Evolutionary conservation across 2,329 filamentous ascomycete genomes (phyloP), one percentile per base, ranked within the genome.

Genomic region (Fusarium pininemorale): DNA sequence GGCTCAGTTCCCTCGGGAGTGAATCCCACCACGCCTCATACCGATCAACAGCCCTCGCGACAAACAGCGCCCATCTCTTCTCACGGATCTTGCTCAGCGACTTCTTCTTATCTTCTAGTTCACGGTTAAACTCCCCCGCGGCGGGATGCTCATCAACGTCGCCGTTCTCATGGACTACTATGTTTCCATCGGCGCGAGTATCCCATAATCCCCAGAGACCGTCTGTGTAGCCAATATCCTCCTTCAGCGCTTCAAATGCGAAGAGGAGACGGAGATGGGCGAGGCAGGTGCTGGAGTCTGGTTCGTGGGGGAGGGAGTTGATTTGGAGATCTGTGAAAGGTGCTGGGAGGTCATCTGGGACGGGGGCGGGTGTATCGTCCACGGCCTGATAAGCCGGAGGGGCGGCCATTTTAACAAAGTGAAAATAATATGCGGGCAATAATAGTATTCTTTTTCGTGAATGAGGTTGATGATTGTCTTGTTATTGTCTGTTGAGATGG

Each of bases 21-120:
- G 64, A 54, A 4, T 66, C 47, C 86, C 89, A 91, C 92, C 92
- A 94, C 7, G 79, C 78, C 55, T 87, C 84, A 72, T 92, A 94
- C 13, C 92, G 85, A 51, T 90, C 87, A 1, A 89, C 90, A 2
- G 91, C 91, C 63, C 89, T 86, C 4, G 89, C 85, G 7, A 93
- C 86, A 75, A 90, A 93, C 20, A 93, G 79, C 3, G 87, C 87
- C 91, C 92, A 94, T 77, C 91, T 83, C 81, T 92, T 92, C 81
- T 93, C 91, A 8, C 88, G 84, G 22, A 92, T 82, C 44, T 85
- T 85, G 35, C 86, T 85, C 8, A 88, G 81, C 3, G 84, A 42
- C 12, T 70, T 44, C 22, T 69, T 70, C 47, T 69, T 71, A 7
- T 75, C 61, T 2, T 72, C 62, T 0, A 65, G 80, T 64, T 84